Base-by-base conservation (phyloP, 768 basidiomycete species). In the Chalciporus piperatus region DNA sequence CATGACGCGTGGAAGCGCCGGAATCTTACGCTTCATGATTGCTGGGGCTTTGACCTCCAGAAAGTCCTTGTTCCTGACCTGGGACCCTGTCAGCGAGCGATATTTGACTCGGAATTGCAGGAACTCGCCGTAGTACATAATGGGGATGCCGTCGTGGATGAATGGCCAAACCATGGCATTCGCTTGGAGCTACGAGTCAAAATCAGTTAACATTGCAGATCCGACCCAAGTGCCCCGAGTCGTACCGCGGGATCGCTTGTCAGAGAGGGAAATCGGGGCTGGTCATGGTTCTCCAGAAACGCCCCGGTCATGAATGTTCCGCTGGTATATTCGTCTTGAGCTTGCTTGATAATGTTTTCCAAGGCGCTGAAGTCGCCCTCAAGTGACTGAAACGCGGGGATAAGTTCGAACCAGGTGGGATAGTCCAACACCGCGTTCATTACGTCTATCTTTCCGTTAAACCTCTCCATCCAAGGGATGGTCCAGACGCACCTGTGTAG, bases 251-350 rank as follows among this genome's bases (percentile, higher is more conserved):
- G 59, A 57, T 81, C 80, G 27, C 65, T 63, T 14, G 74, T 74
- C 38, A 72, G 41, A 6, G 73, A 75, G 28, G 63, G 65, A 52
- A 81, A 78, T 16, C 79, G 73, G 10, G 79, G 74, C 47, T 79
- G 72, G 56, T 81, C 80, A 44, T 81, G 79, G 59, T 81, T 81
- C 62, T 81, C 79, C 39, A 81, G 65, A 67, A 81, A 81, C 6
- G 75, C 70, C 9, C 74, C 79, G 0, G 72, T 70, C 60, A 69
- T 66, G 57, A 74, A 73, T 30, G 67, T 47, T 22, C 77, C 74
- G 27, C 68, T 67, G 40, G 71, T 68, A 56, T 76, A 78, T n/a
- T 58, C 47, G 4, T 54, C 48, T 49, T 78, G 77, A 3, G 71
- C 58, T 22, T 59, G 48, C 39, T 54, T 51, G 14, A 74, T 64